Evolutionary conservation across 2,329 filamentous ascomycete species (phyloP).

Genomic region (Cadophora gregata): DNA sequence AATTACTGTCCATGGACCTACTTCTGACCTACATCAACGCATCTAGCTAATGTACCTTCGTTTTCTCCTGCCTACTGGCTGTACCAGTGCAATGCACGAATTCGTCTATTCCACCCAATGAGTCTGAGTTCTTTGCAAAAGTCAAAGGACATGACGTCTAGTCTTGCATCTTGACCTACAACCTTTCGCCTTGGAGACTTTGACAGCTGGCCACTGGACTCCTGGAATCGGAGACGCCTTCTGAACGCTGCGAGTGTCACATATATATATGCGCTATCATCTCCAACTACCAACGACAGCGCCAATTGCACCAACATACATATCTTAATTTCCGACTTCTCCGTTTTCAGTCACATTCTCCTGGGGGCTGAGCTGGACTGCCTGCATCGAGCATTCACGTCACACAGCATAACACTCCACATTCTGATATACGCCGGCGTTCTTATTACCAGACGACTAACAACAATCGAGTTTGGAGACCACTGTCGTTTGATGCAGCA

Average conservation of each 20-base stretch:
- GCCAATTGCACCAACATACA: not conserved
- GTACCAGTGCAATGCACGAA: not conserved
- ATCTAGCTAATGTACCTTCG: not conserved
- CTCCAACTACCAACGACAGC: not conserved
- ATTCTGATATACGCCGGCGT: not conserved
- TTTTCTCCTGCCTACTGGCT: not conserved
- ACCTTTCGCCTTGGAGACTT: not conserved
- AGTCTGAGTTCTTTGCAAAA: conserved; percentile 6
- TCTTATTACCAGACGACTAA: conserved; percentile 9
- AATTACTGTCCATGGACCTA: not conserved
- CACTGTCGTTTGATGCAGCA: conserved; percentile 1
- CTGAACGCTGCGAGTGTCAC: not conserved
- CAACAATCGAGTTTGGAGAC: not conserved
- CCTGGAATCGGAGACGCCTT: not conserved
- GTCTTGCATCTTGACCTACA: not conserved
- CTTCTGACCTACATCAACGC: not conserved
- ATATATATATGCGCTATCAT: conserved; percentile 18
- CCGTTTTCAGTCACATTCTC: not conserved
- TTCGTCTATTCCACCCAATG: conserved; percentile 32
- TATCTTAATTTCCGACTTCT: not conserved
- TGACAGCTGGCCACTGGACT: conserved; percentile 2
- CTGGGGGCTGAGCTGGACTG: not conserved
- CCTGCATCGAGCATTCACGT: conserved; percentile 2
- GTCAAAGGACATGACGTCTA: conserved; percentile 7
- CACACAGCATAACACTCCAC: not conserved